Conservation (phyloP, 345 rosid species). For the Chamaenerion angustifolium region DNA sequence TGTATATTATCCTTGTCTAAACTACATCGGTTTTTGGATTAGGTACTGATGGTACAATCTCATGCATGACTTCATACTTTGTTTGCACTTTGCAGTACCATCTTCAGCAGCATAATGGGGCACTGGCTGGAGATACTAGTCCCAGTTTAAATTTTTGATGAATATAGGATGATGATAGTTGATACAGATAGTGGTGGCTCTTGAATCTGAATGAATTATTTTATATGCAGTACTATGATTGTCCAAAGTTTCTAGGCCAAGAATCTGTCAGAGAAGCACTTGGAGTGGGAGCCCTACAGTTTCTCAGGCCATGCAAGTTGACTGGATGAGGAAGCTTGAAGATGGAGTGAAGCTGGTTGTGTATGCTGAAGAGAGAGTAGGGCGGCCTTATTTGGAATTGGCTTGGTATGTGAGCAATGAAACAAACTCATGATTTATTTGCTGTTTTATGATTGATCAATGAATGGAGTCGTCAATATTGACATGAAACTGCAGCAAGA, state of each 20-base stretch:
- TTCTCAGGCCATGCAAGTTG: conserved; percentile 29
- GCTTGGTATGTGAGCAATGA: conserved; percentile 35
- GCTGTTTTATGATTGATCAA: no score
- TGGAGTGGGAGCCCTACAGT: conserved; percentile 52
- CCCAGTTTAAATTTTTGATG: conserved; percentile 37
- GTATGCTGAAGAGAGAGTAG: conserved; percentile 82
- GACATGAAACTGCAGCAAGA: no score
- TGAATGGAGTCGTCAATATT: no score
- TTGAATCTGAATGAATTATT: no score
- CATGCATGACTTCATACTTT: conserved; percentile 91
- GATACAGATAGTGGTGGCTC: no score
- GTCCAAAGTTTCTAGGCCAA: conserved; percentile 42
- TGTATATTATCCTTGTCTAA: no score
- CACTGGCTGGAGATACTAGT: conserved; percentile 46
- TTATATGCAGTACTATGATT: conserved; percentile 8
- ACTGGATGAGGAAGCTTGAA: conserved; percentile 76
- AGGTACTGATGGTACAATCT: conserved; percentile 91
- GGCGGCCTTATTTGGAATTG: conserved; percentile 84
- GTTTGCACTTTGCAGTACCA: conserved; percentile 74
- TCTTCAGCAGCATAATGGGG: conserved; percentile 60
- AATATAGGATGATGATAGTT: no score
- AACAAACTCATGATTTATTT: background rate
- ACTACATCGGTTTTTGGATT: conserved; percentile 5
- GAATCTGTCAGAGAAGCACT: conserved; percentile 31
- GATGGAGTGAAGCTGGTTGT: conserved; percentile 54